phyloP scores from a whole-genome alignment of 2,329 filamentous ascomycete species.

The Beauveria asiatica region DNA sequence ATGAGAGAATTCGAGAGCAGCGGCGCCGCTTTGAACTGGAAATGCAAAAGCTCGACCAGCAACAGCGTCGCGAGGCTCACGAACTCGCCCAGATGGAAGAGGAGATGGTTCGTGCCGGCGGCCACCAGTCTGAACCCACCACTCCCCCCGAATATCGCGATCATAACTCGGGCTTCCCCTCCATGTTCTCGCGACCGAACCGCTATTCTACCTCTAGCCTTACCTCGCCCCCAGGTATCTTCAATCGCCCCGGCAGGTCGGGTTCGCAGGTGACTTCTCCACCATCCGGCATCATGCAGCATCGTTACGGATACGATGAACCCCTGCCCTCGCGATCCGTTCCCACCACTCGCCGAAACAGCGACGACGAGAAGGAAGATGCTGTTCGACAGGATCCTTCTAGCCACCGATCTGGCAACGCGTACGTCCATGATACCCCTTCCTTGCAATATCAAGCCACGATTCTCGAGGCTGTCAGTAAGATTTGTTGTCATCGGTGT shows the following conservation, averaged over 20 bases:
- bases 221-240: constrained; percentile 68
- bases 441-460: background rate
- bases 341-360: constrained; percentile 79
- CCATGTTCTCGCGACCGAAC: constrained; percentile 74
- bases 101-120: constrained; percentile 57
- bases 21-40: constrained; percentile 84
- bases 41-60: constrained; percentile 80
- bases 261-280: constrained; percentile 77
- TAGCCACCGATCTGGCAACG: constrained; percentile 64
- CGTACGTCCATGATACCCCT: constrained; percentile 51
- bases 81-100: constrained; percentile 81
- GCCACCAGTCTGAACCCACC: constrained; percentile 87
- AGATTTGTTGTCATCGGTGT: background rate
- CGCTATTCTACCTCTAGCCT: constrained; percentile 85
- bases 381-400: constrained; percentile 61
- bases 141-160: constrained; percentile 92
- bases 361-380: constrained; percentile 79
- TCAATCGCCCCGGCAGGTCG: constrained; percentile 65
- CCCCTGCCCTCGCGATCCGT: constrained; percentile 67
- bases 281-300: constrained; percentile 52
- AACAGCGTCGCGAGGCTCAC: constrained; percentile 72
- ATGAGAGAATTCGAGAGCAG: constrained; percentile 83
- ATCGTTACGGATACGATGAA: constrained; percentile 43
- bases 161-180: constrained; percentile 59
- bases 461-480: background rate